Conservation (phyloP, 1,139 yeast genomes). For the Geotrichum australiense region DNA sequence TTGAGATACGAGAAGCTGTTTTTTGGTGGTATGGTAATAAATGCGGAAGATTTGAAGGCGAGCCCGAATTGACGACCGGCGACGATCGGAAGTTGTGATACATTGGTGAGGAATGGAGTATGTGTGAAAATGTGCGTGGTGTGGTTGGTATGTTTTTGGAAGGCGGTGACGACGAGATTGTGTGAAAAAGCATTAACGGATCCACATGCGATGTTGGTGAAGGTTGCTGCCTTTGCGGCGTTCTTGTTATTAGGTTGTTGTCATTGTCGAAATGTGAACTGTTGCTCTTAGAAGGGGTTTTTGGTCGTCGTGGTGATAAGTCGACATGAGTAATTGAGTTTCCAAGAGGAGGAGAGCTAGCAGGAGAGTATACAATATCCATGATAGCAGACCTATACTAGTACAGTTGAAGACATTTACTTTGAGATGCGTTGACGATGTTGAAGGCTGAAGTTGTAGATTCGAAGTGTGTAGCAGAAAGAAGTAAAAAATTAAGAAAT, state of each 20-base stretch:
- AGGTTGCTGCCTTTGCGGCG: background rate
- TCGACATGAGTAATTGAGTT: no score
- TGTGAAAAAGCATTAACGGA: slow-evolving; percentile 13
- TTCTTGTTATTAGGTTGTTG: no score
- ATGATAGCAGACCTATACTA: no score
- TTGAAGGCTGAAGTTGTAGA: no score
- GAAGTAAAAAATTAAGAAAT: background rate
- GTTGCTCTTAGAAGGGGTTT: no score
- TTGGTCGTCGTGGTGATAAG: no score
- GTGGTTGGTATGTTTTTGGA: slow-evolving; percentile 13
- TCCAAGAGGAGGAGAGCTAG: no score
- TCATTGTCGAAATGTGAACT: no score
- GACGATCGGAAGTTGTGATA: slow-evolving; percentile 15
- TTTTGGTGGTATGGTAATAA: slow-evolving; percentile 10
- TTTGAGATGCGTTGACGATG: no score
- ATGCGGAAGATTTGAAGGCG: slow-evolving; percentile 12
- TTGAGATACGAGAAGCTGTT: background rate
- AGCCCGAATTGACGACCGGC: slow-evolving; percentile 11
- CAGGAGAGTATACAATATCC: no score
- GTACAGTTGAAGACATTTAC: no score
- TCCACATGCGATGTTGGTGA: slow-evolving; percentile 14
- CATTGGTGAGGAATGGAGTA: slow-evolving; percentile 15
- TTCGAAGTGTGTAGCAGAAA: no score
- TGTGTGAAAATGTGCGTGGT: slow-evolving; percentile 15
- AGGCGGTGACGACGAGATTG: slow-evolving; percentile 11